A percentile compares a stretch with the other conserved stretches of the same genome.
Conservation (phyloP, 2,329 filamentous ascomycete species). For the Aspergillus bombycis region DNA sequence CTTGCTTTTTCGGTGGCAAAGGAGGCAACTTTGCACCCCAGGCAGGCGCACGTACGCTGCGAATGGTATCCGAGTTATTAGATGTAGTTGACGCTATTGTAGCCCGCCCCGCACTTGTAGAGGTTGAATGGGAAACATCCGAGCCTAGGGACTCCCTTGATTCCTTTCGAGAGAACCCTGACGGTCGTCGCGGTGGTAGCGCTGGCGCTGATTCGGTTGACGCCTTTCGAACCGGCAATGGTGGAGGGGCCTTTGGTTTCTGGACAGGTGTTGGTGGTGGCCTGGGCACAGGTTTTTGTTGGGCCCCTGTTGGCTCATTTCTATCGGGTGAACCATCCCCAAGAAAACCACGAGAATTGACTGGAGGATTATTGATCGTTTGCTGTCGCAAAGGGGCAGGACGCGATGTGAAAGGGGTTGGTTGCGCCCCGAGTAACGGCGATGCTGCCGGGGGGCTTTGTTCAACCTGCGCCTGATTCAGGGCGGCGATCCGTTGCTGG, state of each 20-base stretch:
- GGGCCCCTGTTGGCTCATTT: slow-evolving; percentile 31
- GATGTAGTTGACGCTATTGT: slow-evolving; percentile 37
- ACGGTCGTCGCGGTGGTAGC: slow-evolving; percentile 52
- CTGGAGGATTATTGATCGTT: slow-evolving; percentile 40
- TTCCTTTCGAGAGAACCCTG: slow-evolving; percentile 39
- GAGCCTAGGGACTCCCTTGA: slow-evolving; percentile 59
- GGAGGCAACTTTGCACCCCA: slow-evolving; percentile 60
- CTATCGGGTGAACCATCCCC: slow-evolving; percentile 31
- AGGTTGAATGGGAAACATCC: slow-evolving; percentile 53
- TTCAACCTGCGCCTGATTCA: slow-evolving; percentile 48
- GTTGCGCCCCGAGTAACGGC: slow-evolving; percentile 28
- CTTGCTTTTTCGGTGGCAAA: slow-evolving; percentile 54
- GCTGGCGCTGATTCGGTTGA: slow-evolving; percentile 45
- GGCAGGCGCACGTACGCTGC: slow-evolving; percentile 56
- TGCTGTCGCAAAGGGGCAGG: slow-evolving; percentile 34
- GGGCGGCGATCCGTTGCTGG: slow-evolving; percentile 49
- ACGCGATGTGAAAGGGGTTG: slow-evolving; percentile 27
- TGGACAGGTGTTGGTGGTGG: slow-evolving; percentile 28
- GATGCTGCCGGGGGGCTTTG: slow-evolving; percentile 36
- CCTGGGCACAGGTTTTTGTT: slow-evolving; percentile 29
- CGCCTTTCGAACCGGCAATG: slow-evolving; percentile 49
- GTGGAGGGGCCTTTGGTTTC: slow-evolving; percentile 44
- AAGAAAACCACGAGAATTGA: slow-evolving; percentile 25
- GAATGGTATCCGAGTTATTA: slow-evolving; percentile 34
- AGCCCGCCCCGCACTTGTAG: slow-evolving; percentile 43